phyloP scores from a whole-genome alignment of 495 filamentous ascomycete genomes.

The Talaromyces stipitatus region DNA sequence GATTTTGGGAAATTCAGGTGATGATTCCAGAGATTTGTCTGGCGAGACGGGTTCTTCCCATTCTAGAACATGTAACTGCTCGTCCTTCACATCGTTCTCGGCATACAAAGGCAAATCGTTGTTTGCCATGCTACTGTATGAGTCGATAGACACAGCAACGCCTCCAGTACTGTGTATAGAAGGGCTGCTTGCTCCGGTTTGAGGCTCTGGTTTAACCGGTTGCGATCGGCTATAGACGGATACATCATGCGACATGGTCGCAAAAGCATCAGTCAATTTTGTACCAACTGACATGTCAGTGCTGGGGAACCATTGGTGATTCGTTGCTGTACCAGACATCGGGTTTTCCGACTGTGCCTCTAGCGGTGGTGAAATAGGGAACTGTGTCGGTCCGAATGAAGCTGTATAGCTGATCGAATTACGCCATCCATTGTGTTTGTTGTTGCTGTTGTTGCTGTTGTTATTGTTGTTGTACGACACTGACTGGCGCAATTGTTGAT shows the following conservation, averaged over 20 bases:
- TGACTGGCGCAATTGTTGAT: neutral
- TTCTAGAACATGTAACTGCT: constrained; percentile 8
- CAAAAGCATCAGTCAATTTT: neutral
- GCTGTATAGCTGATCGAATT: neutral
- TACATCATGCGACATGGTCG: neutral
- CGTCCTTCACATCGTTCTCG: constrained; percentile 13
- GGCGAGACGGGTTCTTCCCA: constrained; percentile 24
- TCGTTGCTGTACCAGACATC: neutral
- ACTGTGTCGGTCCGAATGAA: neutral
- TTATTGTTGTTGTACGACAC: neutral
- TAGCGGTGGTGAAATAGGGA: constrained; percentile 7
- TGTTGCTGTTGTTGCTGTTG: neutral
- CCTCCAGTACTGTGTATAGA: constrained; percentile 1
- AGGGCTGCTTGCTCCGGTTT: neutral
- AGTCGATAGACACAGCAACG: neutral
- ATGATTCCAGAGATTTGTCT: constrained; percentile 15
- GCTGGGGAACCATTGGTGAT: constrained; percentile 4
- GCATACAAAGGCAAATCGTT: neutral
- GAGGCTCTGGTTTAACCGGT: neutral
- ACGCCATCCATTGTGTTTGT: neutral
- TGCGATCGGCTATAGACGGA: neutral
- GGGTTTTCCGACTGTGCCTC: constrained; percentile 5
- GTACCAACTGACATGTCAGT: neutral
- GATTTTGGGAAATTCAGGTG: constrained; percentile 20
- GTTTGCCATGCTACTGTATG: neutral